A percentile compares a stretch with the other conserved stretches of the same genome.
These are phyloP conservation scores for Saccharomyces mikatae DNA, from an alignment of 805 yeast genomes.

Conservation along the genomic window DNA sequence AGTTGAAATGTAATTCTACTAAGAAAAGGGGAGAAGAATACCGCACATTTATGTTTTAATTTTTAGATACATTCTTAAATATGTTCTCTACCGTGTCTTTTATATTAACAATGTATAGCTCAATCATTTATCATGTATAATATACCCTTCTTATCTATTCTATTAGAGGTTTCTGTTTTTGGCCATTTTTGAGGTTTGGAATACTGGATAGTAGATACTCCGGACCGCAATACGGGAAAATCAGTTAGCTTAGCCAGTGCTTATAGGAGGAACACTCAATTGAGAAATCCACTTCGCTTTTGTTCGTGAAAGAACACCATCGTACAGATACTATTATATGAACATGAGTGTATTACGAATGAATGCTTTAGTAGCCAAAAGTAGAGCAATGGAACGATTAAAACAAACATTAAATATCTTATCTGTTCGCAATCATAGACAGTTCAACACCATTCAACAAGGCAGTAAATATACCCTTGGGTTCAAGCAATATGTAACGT, in stretches of 20 bases:
- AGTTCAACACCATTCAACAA: conserved; percentile 11
- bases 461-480: conserved; percentile 35
- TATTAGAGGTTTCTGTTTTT: background rate
- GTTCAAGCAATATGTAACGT: conserved; percentile 39
- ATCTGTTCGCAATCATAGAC: conserved; percentile 3
- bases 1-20: background rate
- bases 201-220: background rate
- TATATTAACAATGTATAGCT: background rate
- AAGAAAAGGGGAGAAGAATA: background rate
- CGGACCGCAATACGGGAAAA: background rate
- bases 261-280: background rate
- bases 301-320: background rate
- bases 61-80: background rate
- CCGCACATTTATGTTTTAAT: background rate
- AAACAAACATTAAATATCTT: conserved; percentile 8
- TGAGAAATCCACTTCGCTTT: too few relatives aligned
- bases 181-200: background rate
- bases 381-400: conserved; percentile 9
- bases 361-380: background rate
- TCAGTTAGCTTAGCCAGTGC: background rate
- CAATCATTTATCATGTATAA: background rate
- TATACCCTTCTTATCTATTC: background rate
- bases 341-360: background rate
- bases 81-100: background rate
- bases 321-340: background rate